Evolutionary conservation across 106 monocot genomes (phyloP).

Genomic region (Apostasia ramifera): DNA sequence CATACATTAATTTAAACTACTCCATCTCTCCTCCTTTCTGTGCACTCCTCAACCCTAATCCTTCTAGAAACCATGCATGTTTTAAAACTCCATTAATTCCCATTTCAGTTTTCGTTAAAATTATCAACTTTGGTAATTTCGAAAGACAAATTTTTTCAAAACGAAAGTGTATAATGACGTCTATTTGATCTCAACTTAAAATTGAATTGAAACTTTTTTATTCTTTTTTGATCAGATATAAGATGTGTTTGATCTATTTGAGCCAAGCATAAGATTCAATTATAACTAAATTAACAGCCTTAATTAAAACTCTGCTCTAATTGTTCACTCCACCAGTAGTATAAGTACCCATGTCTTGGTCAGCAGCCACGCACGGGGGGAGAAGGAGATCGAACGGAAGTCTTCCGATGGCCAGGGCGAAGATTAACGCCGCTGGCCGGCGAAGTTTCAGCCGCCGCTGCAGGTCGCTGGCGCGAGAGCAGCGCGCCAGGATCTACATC

Average conservation of each 20-base stretch:
- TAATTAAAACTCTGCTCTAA: neutral
- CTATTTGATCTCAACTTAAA: neutral
- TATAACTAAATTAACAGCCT: neutral
- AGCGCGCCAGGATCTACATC: slow-evolving; percentile 73
- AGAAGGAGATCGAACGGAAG: neutral
- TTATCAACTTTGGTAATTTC: neutral
- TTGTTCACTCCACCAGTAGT: too few relatives aligned
- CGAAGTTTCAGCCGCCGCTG: slow-evolving; percentile 39
- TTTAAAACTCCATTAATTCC: neutral
- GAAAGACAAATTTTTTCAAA: neutral
- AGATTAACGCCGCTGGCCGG: slow-evolving; percentile 10
- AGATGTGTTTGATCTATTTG: neutral
- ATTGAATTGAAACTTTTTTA: neutral
- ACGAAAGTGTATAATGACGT: neutral
- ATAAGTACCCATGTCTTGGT: neutral
- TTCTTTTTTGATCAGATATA: neutral
- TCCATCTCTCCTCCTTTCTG: slow-evolving; percentile 17
- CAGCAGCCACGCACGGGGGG: slow-evolving; percentile 3
- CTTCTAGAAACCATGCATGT: neutral
- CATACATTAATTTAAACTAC: slow-evolving; percentile 1
- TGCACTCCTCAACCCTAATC: slow-evolving; percentile 12
- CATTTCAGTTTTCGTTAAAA: neutral
- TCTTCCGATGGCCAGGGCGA: slow-evolving; percentile 8
- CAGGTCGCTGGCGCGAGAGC: slow-evolving; percentile 55
- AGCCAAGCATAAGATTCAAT: neutral